A percentile compares a stretch with the other conserved stretches of the same genome.
These are phyloP conservation scores for Miscanthus sacchariflorus DNA, from an alignment of 202 grass and related monocot species.

Conservation along the genomic window DNA sequence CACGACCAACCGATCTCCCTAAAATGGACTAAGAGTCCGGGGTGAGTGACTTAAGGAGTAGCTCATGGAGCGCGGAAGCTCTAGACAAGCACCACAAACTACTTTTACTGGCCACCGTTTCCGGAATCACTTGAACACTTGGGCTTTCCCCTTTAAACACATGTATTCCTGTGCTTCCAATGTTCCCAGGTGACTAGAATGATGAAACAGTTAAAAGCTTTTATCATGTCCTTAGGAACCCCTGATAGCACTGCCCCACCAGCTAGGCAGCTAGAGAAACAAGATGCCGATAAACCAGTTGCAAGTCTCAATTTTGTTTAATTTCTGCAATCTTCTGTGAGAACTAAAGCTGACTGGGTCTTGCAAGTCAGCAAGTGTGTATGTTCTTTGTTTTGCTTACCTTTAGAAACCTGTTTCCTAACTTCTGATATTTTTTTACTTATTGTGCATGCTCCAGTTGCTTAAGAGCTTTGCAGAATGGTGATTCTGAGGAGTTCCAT, in stretches of 20 bases:
- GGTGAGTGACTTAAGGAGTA: background rate
- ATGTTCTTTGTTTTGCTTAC: constrained; percentile 5
- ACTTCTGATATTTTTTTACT: constrained; percentile 21
- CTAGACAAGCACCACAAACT: background rate
- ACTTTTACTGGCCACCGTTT: background rate
- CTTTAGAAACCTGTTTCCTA: background rate
- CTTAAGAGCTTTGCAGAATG: constrained; percentile 87
- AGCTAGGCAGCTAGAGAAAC: too few species aligned
- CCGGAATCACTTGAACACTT: background rate
- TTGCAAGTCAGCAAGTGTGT: background rate
- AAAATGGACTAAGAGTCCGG: background rate
- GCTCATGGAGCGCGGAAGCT: background rate
- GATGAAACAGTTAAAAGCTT: background rate
- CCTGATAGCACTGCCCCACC: too few species aligned
- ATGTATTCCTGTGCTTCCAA: background rate
- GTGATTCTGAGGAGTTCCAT: constrained; percentile 82
- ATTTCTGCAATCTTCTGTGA: constrained; percentile 7
- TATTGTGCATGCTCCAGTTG: constrained; percentile 73
- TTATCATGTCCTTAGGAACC: background rate
- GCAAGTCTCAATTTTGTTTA: background rate
- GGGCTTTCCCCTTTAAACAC: background rate
- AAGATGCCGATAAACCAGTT: background rate
- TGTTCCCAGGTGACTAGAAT: background rate
- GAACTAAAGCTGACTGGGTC: background rate
- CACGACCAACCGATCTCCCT: background rate